Percentiles rank a stretch among this genome's conserved stretches.
These are phyloP conservation scores for Dryas integrifolia DNA, from an alignment of 331 rosid species.

Conservation along the genomic window DNA sequence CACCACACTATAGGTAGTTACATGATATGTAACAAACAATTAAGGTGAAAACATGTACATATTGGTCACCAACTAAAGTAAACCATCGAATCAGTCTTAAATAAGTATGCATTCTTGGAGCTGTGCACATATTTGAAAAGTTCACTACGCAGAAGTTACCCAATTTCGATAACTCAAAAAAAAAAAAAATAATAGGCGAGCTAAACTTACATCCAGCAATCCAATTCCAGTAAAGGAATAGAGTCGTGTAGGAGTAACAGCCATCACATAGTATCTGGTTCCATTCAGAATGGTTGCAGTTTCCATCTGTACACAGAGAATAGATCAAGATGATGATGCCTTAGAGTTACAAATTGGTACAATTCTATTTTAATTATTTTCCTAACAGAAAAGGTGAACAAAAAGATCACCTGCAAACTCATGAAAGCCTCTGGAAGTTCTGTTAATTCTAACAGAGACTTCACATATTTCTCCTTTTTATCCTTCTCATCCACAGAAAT, in stretches of 20 bases:
- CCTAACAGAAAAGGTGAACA: conserved; percentile 13
- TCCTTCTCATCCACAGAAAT: conserved; percentile 89
- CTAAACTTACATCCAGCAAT: conserved; percentile 66
- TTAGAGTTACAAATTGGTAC: background rate
- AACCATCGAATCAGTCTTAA: background rate
- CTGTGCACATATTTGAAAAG: background rate
- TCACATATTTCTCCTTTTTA: conserved; percentile 85
- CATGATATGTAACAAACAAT: too few relatives aligned
- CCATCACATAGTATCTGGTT: conserved; percentile 91
- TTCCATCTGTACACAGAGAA: conserved; percentile 71
- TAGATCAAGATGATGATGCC: conserved; percentile 24
- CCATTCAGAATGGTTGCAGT: conserved; percentile 68
- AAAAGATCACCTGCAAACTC: conserved; percentile 68
- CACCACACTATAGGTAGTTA: background rate
- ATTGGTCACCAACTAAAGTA: background rate
- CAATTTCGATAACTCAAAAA: background rate
- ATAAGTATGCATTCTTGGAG: background rate
- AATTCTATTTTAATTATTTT: background rate
- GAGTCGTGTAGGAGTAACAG: conserved; percentile 90
- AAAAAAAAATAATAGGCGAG: conserved; percentile 15
- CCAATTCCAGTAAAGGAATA: conserved; percentile 90
- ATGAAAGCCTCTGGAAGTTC: conserved; percentile 86
- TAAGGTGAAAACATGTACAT: background rate
- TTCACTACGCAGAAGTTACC: background rate
- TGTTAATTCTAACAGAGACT: conserved; percentile 58